Percentiles rank a stretch among this genome's conserved stretches.
These are phyloP conservation scores for Cardiospermum halicacabum DNA, from an alignment of 345 rosid species.

Conservation along the genomic window DNA sequence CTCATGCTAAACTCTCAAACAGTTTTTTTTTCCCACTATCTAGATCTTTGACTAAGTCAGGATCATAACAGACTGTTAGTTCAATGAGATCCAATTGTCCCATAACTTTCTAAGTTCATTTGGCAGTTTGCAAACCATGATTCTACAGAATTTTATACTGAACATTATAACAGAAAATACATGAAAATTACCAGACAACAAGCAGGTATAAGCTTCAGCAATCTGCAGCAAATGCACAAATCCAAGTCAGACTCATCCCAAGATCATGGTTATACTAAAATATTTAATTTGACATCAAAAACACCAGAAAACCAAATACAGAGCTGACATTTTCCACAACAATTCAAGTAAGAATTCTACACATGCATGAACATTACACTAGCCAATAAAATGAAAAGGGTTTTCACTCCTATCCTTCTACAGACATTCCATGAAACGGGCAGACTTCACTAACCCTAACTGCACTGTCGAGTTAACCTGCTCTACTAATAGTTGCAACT, in stretches of 20 bases:
- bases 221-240: constrained; percentile 42
- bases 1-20: constrained; percentile 7
- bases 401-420: neutral
- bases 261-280: neutral
- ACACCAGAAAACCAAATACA: neutral
- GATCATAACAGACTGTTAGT: neutral
- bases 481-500: neutral
- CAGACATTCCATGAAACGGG: neutral
- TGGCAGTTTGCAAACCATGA: constrained; percentile 32
- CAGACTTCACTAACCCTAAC: neutral
- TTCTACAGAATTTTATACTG: neutral
- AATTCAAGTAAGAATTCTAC: neutral
- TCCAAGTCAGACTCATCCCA: constrained; percentile 4
- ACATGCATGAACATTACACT: neutral
- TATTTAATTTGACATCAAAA: neutral
- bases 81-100: constrained; percentile 10
- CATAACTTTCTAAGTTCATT: constrained; percentile 20
- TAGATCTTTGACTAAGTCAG: neutral
- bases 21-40: neutral
- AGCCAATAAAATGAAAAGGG: neutral
- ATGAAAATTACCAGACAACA: constrained; percentile 54
- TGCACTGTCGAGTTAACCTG: neutral
- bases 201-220: constrained; percentile 58
- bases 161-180: constrained; percentile 5
- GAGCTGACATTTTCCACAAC: neutral